These are phyloP conservation scores for Ceratocystis cacaofunesta DNA, from an alignment of 2,329 filamentous ascomycete genomes.

Conservation along the genomic window DNA sequence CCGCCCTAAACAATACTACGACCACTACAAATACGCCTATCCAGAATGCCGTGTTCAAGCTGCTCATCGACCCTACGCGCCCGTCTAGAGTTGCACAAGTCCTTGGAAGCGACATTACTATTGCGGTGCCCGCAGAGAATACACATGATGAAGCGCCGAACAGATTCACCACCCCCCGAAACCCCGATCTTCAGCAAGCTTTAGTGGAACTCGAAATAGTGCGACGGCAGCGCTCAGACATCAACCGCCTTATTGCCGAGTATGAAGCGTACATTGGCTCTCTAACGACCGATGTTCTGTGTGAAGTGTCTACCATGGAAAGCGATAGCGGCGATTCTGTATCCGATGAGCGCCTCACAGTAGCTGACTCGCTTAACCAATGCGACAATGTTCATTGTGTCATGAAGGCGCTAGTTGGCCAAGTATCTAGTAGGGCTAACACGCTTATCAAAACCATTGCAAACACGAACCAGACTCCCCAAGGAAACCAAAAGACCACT, in stretches of 20 bases:
- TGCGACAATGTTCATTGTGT: constrained; percentile 14
- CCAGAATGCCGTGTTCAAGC: constrained; percentile 16
- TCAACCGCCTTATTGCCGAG: constrained; percentile 8
- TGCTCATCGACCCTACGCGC: constrained; percentile 13
- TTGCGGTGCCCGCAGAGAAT: constrained; percentile 9
- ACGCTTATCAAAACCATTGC: constrained; percentile 6
- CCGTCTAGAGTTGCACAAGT: constrained; percentile 14
- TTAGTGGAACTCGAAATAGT: constrained; percentile 14
- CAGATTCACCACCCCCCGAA: constrained; percentile 8
- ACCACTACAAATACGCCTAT: constrained; percentile 5
- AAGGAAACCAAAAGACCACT: background rate
- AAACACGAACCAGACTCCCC: background rate
- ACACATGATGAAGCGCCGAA: background rate
- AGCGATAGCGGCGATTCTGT: background rate
- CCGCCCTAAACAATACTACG: constrained; percentile 5
- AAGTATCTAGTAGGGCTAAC: constrained; percentile 9
- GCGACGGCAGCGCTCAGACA: constrained; percentile 9
- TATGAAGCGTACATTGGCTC: constrained; percentile 16
- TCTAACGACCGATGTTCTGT: constrained; percentile 14
- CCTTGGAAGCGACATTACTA: constrained; percentile 10
- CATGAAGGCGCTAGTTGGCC: constrained; percentile 11
- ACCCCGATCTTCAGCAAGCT: constrained; percentile 13
- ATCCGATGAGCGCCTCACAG: background rate
- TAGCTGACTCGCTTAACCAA: background rate
- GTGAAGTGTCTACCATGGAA: background rate